Evolutionary conservation across 805 yeast genomes (phyloP).

Genomic region (Metschnikowia reukaufii): DNA sequence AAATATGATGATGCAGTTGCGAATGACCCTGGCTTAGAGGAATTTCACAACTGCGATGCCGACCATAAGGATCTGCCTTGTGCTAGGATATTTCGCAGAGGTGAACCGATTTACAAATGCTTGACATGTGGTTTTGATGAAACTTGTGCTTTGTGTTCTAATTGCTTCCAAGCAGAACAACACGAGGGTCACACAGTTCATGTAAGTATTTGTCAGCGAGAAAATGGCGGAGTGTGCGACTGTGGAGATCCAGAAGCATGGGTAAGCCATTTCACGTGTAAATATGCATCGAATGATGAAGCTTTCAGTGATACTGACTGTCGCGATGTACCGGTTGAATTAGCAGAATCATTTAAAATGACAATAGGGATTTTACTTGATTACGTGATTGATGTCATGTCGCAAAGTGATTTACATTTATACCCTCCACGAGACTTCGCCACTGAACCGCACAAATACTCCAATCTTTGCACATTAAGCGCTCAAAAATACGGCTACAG

Average conservation of each 20-base stretch:
- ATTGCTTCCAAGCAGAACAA: conserved; percentile 66
- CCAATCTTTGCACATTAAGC: conserved; percentile 35
- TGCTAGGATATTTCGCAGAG: conserved; percentile 66
- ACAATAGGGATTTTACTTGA: conserved; percentile 54
- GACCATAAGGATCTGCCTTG: conserved; percentile 70
- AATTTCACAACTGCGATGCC: conserved; percentile 31
- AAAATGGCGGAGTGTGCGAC: conserved; percentile 80
- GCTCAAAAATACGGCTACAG: conserved; percentile 43
- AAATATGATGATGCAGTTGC: conserved; percentile 26
- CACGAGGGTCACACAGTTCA: conserved; percentile 76
- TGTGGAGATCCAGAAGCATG: conserved; percentile 91
- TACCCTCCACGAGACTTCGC: conserved; percentile 27
- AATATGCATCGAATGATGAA: conserved; percentile 24
- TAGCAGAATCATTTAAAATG: conserved; percentile 35
- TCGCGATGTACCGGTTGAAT: conserved; percentile 42
- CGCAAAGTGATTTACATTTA: conserved; percentile 46
- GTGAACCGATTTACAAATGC: conserved; percentile 82
- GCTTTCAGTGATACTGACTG: conserved; percentile 8
- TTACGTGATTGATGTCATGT: conserved; percentile 60
- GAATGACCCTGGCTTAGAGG: conserved; percentile 19
- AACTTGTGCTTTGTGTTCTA: conserved; percentile 77
- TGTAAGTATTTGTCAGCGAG: conserved; percentile 60
- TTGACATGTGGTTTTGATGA: conserved; percentile 76
- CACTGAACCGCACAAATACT: conserved; percentile 26
- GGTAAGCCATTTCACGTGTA: conserved; percentile 55